Evolutionary conservation across 176 grass and related monocot species (phyloP), one percentile per base, ranked within the genome.

Genomic region (Oryza coarctata): DNA sequence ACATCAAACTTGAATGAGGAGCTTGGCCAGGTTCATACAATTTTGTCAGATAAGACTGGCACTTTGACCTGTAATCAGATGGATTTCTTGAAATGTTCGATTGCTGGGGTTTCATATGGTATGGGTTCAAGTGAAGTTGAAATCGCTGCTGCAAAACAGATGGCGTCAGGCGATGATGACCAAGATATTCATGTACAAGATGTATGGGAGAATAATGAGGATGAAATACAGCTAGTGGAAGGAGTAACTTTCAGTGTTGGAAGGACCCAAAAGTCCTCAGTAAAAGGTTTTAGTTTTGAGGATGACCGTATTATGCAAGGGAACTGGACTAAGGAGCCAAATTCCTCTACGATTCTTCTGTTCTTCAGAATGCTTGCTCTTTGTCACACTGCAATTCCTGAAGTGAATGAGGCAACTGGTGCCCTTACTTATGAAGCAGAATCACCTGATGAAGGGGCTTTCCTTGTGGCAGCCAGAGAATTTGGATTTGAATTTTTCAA

Each of bases 31-130:
- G 96, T 99, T 84, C 91, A 95, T 58, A 95, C 93, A 11, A 85
- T 99, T 79, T 57, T 99, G 64, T 99, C 93, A 0, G 96, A 95
- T 86, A 95, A 99, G 90, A 99, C 96, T 3, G 96, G 96, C 63
- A 99, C 96, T 47, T 74, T 99, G 85, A 99, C 96, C 7, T 99
- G 96, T 74, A 99, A 99, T 52, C 96, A 99, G 83, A 99, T 99
- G 93, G 93, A 99, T 57, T 99, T 99, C 77, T 92, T 99, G 69
- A 99, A 95, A 68, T 95, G 93, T 86, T 99, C 96, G 34, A 92
- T 99, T 78, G 93, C 91, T 44, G 96, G 93, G 60, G 70, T 92
- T 72, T 86, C 93, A 60, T 99, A 99, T 77, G 96, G 96, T n/a
- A 80, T 90, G 76, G 80, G 89, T 39, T 92, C 96, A 1, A 95